phyloP scores from a whole-genome alignment of 1,284 basidiomycete genomes.

The Fistulina hepatica region DNA sequence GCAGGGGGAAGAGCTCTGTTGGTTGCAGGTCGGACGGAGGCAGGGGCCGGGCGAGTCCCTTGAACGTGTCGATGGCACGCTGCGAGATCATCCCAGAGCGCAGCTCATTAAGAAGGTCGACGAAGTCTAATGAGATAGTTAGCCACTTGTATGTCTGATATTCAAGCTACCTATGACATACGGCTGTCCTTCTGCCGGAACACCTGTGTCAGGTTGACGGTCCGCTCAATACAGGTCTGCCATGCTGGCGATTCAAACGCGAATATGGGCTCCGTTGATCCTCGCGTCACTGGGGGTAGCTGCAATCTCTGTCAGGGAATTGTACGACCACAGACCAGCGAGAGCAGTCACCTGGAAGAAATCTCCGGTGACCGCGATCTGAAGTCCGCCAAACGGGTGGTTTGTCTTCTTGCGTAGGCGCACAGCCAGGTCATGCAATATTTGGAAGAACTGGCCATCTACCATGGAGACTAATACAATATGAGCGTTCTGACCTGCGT shows the following conservation, averaged over 20 bases:
- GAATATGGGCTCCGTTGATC: conserved; percentile 31
- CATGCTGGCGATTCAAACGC: conserved; percentile 74
- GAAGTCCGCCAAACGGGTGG: conserved; percentile 76
- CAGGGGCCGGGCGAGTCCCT: conserved; percentile 17
- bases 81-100: conserved; percentile 17
- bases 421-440: conserved; percentile 40
- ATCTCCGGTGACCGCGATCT: conserved; percentile 79
- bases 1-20: conserved; percentile 29
- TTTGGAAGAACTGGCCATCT: conserved; percentile 67
- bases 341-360: too few species aligned
- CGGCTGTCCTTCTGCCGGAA: conserved; percentile 50
- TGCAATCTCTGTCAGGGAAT: too few species aligned
- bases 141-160: neutral
- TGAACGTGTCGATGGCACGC: conserved; percentile 15
- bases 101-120: conserved; percentile 44
- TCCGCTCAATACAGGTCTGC: conserved; percentile 54
- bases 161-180: conserved; percentile 15
- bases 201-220: conserved; percentile 67
- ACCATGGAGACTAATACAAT: conserved; percentile 69
- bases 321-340: too few species aligned
- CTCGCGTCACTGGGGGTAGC: conserved; percentile 58
- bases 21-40: conserved; percentile 18
- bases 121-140: conserved; percentile 37
- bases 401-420: conserved; percentile 42
- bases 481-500: neutral